Evolutionary conservation across 495 filamentous ascomycete species (phyloP).

Genomic region (Aspergillus saccharolyticus): DNA sequence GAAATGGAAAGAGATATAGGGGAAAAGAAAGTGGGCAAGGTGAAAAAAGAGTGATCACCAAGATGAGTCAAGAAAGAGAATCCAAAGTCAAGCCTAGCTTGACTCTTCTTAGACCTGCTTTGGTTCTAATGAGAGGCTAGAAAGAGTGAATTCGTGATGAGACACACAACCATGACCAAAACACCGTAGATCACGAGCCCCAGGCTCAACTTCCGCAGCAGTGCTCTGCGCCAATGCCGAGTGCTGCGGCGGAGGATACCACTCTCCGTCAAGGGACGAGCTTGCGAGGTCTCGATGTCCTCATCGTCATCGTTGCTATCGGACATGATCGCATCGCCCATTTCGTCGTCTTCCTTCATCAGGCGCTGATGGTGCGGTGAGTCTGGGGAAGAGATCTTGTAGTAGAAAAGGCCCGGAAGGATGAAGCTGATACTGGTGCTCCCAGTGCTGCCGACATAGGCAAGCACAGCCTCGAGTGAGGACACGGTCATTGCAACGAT

Average conservation of each 20-base stretch:
- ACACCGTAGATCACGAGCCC: slow-evolving; percentile 77
- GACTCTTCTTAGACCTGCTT: background rate
- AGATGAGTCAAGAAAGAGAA: slow-evolving; percentile 2
- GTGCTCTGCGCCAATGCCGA: slow-evolving; percentile 49
- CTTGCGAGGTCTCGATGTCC: slow-evolving; percentile 33
- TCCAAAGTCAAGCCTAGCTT: background rate
- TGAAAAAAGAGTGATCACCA: slow-evolving; percentile 24
- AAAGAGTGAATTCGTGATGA: slow-evolving; percentile 78
- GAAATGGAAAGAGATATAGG: background rate
- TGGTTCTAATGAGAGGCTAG: slow-evolving; percentile 45
- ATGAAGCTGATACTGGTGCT: slow-evolving; percentile 96
- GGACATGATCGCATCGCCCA: slow-evolving; percentile 33
- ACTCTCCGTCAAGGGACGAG: slow-evolving; percentile 35
- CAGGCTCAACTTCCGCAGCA: slow-evolving; percentile 69
- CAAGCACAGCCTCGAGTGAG: slow-evolving; percentile 82
- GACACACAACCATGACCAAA: slow-evolving; percentile 82
- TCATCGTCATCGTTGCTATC: slow-evolving; percentile 43
- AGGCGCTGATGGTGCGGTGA: slow-evolving; percentile 76
- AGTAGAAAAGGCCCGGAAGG: slow-evolving; percentile 92
- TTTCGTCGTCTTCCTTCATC: slow-evolving; percentile 84
- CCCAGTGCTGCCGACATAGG: slow-evolving; percentile 92
- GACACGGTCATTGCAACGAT: slow-evolving; percentile 84
- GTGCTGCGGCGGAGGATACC: slow-evolving; percentile 46
- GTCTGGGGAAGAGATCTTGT: slow-evolving; percentile 89
- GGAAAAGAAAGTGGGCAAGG: slow-evolving; percentile 13